Conservation (phyloP, 768 basidiomycete genomes). For the Exsudoporus frostii region DNA sequence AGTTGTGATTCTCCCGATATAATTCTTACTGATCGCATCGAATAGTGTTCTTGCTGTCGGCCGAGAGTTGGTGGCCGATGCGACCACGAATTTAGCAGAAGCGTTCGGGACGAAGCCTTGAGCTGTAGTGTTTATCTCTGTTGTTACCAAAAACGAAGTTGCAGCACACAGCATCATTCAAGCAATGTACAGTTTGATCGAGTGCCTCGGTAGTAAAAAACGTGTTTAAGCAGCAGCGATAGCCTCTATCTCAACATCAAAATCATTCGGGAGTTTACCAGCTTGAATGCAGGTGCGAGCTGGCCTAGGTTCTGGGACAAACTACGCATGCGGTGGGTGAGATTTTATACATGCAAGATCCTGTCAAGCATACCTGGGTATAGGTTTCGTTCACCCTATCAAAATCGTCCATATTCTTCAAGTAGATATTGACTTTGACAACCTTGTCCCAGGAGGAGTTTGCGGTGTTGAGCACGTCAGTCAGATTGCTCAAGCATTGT, state of each 20-base stretch:
- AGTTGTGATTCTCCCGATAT: slow-evolving; percentile 1
- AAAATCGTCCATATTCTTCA: slow-evolving; percentile 60
- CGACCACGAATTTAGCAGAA: slow-evolving; percentile 32
- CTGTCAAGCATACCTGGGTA: slow-evolving; percentile 39
- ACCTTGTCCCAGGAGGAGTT: slow-evolving; percentile 62
- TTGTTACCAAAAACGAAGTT: background rate
- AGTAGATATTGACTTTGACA: slow-evolving; percentile 55
- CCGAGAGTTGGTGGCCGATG: slow-evolving; percentile 37
- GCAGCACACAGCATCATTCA: background rate
- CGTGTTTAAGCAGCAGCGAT: slow-evolving; percentile 42
- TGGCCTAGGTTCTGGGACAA: slow-evolving; percentile 59
- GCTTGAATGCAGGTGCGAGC: slow-evolving; percentile 76
- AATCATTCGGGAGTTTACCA: slow-evolving; percentile 62
- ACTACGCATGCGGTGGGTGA: slow-evolving; percentile 22
- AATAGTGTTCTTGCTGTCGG: slow-evolving; percentile 38
- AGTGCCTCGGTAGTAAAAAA: background rate
- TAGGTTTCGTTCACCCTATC: slow-evolving; percentile 56
- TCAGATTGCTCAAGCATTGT: slow-evolving; percentile 55
- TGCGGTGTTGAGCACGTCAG: slow-evolving; percentile 49
- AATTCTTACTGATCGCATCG: slow-evolving; percentile 9
- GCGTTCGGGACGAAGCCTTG: slow-evolving; percentile 28
- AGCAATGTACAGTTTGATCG: background rate
- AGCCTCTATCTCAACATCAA: slow-evolving; percentile 71
- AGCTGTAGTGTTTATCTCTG: background rate
- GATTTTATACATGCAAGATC: background rate